These are phyloP conservation scores for Zalaria sp. DNA, from an alignment of 2,329 filamentous ascomycete genomes.

Conservation along the genomic window DNA sequence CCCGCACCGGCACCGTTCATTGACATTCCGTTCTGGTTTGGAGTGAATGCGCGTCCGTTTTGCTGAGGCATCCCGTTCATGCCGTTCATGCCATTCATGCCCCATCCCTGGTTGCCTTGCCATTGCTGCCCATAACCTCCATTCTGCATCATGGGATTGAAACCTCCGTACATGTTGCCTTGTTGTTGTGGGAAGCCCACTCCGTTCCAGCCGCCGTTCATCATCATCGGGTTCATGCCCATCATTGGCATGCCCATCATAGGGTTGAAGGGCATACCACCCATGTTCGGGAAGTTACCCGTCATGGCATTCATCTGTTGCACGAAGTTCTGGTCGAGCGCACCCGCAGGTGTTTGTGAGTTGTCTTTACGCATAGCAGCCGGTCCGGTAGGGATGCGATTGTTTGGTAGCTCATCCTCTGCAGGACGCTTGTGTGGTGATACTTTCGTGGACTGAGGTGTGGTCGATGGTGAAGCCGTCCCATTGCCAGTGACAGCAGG, in stretches of 20 bases:
- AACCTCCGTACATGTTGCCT: slow-evolving; percentile 7
- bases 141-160: slow-evolving; percentile 9
- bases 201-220: slow-evolving; percentile 14
- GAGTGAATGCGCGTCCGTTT: slow-evolving; percentile 12
- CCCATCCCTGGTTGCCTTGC: slow-evolving; percentile 11
- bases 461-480: slow-evolving; percentile 10
- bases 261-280: slow-evolving; percentile 14
- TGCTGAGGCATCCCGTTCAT: slow-evolving; percentile 8
- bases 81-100: slow-evolving; percentile 18
- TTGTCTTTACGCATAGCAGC: slow-evolving; percentile 30
- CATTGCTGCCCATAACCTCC: slow-evolving; percentile 6
- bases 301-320: slow-evolving; percentile 30
- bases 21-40: slow-evolving; percentile 4
- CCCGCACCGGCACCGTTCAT: slow-evolving; percentile 4
- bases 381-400: slow-evolving; percentile 28
- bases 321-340: slow-evolving; percentile 25
- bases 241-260: slow-evolving; percentile 22
- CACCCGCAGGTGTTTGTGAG: slow-evolving; percentile 10
- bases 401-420: slow-evolving; percentile 46
- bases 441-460: slow-evolving; percentile 11
- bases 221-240: slow-evolving; percentile 31
- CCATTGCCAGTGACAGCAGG: slow-evolving; percentile 8
- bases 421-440: slow-evolving; percentile 66
- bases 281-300: slow-evolving; percentile 14
- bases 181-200: slow-evolving; percentile 10